Evolutionary conservation across 768 basidiomycete genomes (phyloP), one percentile per base, ranked within the genome.

Genomic region (Pulveroboletus sp.): DNA sequence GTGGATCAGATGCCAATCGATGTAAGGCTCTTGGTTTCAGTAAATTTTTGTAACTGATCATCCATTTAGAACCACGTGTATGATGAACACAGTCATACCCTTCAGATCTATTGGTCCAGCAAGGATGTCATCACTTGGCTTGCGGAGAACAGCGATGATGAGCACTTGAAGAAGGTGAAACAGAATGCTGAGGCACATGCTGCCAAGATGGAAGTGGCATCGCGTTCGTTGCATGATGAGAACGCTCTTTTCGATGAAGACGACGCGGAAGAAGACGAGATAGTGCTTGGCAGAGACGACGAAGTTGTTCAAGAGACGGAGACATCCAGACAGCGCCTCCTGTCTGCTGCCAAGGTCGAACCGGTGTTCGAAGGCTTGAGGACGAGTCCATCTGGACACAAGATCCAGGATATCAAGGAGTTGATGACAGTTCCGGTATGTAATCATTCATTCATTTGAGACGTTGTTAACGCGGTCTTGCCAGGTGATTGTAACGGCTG

Each of bases 1-100:
- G 91, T 94, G 35, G 97, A 98, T 65, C 94, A 98, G 71, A 97
- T 99, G 91, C 95, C 97, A 21, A 91, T 97, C 50, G 92, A 97
- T 56, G 92, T 94, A 62, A 71, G 85, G 69, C 9, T 39, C 12
- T 19, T 34, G 19, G 36, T 45, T n/a, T 38, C 2, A 27, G 37
- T 6, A 13, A 43, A 45, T 38, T 34, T 31, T 16, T 17, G 10
- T 7, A 13, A 21, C 56, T 69, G 25, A 72, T 52, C 16, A n/a
- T 33, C 10, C 24, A 21, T 13, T 34, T 43, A 95, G 88, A 97
- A 95, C 59, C 88, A 93, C 63, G 92, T 97, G 43, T 93, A 93
- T 64, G 94, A 98, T 62, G 95, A 97, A 68, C 94, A 95, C 69
- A 79, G 80, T 3, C 88, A 97, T 69, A 85, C 87, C 19, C 79